Percentiles rank a stretch among this genome's conserved stretches.
These are phyloP conservation scores for Verticillium albo-atrum DNA, from an alignment of 2,329 filamentous ascomycete genomes.

Conservation along the genomic window DNA sequence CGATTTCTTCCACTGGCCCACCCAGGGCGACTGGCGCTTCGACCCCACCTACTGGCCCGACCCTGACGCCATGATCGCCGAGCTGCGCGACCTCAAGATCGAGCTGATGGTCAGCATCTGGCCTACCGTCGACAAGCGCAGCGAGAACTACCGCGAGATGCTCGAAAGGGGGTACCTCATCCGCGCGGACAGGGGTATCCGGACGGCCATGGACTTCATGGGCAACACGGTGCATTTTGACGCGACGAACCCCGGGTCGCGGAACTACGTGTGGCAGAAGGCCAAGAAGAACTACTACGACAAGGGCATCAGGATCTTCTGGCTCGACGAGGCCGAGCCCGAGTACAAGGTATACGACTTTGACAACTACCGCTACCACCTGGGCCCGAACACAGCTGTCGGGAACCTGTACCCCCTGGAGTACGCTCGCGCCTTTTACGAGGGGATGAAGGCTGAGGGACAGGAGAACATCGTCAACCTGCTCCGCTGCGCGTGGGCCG, in stretches of 20 bases:
- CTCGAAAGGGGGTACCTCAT: slow-evolving; percentile 50
- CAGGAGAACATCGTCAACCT: slow-evolving; percentile 55
- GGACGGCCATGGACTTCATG: slow-evolving; percentile 54
- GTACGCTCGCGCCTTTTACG: slow-evolving; percentile 56
- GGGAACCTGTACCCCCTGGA: slow-evolving; percentile 58
- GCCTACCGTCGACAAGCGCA: slow-evolving; percentile 45
- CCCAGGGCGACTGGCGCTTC: slow-evolving; percentile 65
- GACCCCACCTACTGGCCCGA: slow-evolving; percentile 62
- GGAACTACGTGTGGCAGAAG: slow-evolving; percentile 55
- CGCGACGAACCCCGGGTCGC: slow-evolving; percentile 55
- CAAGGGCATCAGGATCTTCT: slow-evolving; percentile 60
- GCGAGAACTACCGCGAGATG: slow-evolving; percentile 24
- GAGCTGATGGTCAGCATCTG: slow-evolving; percentile 68
- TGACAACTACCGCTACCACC: slow-evolving; percentile 59
- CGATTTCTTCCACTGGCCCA: slow-evolving; percentile 62
- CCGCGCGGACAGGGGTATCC: slow-evolving; percentile 54
- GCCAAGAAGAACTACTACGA: slow-evolving; percentile 56
- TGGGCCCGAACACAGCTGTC: slow-evolving; percentile 30
- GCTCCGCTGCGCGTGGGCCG: slow-evolving; percentile 44
- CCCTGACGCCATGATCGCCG: slow-evolving; percentile 59
- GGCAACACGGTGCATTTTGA: slow-evolving; percentile 59
- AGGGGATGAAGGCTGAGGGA: slow-evolving; percentile 48
- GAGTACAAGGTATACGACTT: slow-evolving; percentile 64
- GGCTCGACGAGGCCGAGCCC: slow-evolving; percentile 67
- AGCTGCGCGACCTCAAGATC: slow-evolving; percentile 52